Base-by-base conservation (phyloP, 495 filamentous ascomycete genomes). In the Talaromyces nanjingensis region DNA sequence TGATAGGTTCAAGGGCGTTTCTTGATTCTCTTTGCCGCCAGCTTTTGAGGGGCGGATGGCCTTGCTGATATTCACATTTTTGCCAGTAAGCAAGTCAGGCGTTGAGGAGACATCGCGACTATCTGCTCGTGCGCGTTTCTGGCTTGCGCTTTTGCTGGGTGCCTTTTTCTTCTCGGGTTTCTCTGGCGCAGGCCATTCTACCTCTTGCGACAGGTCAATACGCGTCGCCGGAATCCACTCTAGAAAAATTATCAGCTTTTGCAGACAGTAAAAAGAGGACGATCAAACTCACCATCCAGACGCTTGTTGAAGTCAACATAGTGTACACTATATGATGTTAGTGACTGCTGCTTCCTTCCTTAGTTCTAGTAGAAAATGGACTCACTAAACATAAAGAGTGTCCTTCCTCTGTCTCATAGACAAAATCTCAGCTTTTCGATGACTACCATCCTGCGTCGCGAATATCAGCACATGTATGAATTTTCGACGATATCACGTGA, bases 281-380 rank as follows among this genome's bases (percentile, higher is more conserved):
- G 1, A 29, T 18, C 12, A 42, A 20, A 65, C 70, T 65, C 71
- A 84, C 82, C 84, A 75, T 98, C 94, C 18, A 98, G 84, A 79
- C 94, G 94, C 72, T 98, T 98, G 79, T 98, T 98, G 85, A 97
- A 98, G 67, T 97, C 96, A 64, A 97, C 91, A 75, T 98, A 98
- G 74, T 98, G 96, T 68, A 96, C 93, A 72, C 84, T 86, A 31
- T 14, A 34, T 34, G n/a, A 24, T 45, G 18, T 57, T 4, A 64
- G 53, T 24, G 1, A 59, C 27, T 24, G 52, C 6, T 59, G 7
- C 20, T 31, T 3, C 53, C 24, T 31, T 1, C 4, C 11, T 53
- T 61, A n/a, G 7, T n/a, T 34, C 7, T 5, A 14, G 33, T 18
- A 3, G 39, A n/a, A 14, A 52, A 6, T 42, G 45, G 18, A 71